Conservation (phyloP, 2,329 filamentous ascomycete genomes). For the Claviceps capensis region DNA sequence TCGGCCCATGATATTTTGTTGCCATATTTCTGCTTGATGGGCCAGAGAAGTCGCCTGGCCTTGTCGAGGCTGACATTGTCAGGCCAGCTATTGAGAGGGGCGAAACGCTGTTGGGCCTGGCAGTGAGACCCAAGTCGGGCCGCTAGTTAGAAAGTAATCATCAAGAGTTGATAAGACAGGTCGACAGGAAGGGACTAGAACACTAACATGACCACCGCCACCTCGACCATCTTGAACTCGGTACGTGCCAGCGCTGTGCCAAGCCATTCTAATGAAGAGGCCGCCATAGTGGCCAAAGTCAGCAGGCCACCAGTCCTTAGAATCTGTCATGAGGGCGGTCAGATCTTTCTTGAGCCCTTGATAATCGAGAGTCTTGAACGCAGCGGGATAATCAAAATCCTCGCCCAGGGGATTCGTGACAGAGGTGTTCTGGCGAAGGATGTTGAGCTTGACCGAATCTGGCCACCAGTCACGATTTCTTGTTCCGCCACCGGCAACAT, state of each 20-base stretch:
- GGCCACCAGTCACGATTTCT: conserved; percentile 65
- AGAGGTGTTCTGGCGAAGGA: conserved; percentile 57
- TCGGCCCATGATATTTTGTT: conserved; percentile 74
- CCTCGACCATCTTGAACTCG: conserved; percentile 62
- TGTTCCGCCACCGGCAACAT: conserved; percentile 48
- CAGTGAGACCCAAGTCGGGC: background rate
- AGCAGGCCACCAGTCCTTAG: conserved; percentile 70
- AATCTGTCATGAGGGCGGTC: conserved; percentile 58
- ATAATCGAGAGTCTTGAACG: conserved; percentile 50
- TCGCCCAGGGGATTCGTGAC: conserved; percentile 48
- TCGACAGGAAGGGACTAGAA: background rate
- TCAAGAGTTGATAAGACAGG: too few species aligned
- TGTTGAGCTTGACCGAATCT: conserved; percentile 50
- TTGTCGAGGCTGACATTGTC: conserved; percentile 71
- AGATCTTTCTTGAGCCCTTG: conserved; percentile 63
- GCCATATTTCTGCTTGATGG: conserved; percentile 75
- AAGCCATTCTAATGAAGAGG: conserved; percentile 68
- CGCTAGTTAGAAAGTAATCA: background rate
- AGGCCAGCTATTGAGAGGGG: conserved; percentile 68
- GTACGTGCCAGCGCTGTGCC: conserved; percentile 71
- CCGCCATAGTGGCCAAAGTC: conserved; percentile 73
- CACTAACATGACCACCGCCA: conserved; percentile 44
- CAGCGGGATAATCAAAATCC: conserved; percentile 58
- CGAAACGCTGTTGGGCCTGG: conserved; percentile 61
- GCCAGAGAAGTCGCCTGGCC: conserved; percentile 65